Base-by-base conservation (phyloP, 345 rosid species). In the Mangifera indica region DNA sequence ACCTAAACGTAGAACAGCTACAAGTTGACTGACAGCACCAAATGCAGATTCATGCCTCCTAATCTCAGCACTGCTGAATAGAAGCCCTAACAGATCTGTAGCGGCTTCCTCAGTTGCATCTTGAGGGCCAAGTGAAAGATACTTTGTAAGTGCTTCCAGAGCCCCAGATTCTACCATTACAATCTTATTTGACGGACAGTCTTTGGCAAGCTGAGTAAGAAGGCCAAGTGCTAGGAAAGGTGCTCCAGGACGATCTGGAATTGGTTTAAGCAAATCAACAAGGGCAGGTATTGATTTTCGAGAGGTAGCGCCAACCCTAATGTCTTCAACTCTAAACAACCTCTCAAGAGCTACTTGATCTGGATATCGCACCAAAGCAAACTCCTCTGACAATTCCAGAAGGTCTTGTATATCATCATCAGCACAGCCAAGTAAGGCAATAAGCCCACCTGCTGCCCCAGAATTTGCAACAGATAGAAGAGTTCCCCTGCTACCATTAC, bases 41-140 rank as follows among this genome's bases (percentile, higher is more conserved):
- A 88, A 93, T 73, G 97, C 92, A 72, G 99, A 83, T 78, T 96
- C 99, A 76, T 96, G 99, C 78, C 90, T 88, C 80, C 99, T 86
- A 79, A 96, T 96, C 79, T 96, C 98, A 77, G 97, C 85, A 80
- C 87, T 93, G 77, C 87, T 77, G 81, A 96, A 96, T 56, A 96
- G 85, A 78, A 91, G 82, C 18, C 99, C 99, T 64, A 96, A 81
- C 63, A 96, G 86, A 81, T 80, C 98, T 9, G 98, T 96, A 77
- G 99, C 97, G 75, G 99, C 99, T 87, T 96, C 98, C 73, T 96
- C 99, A 42, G 97, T 93, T 66, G 91, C 97, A 79, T 96, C 99
- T 80, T 90, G 97, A 69, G 97, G 99, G 61, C 99, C 96, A 68
- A 96, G 96, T 34, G 99, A 96, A 74, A 96, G 97, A 81, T 93